phyloP scores from a whole-genome alignment of 768 basidiomycete genomes.

The Paxillus ammoniavirescens region DNA sequence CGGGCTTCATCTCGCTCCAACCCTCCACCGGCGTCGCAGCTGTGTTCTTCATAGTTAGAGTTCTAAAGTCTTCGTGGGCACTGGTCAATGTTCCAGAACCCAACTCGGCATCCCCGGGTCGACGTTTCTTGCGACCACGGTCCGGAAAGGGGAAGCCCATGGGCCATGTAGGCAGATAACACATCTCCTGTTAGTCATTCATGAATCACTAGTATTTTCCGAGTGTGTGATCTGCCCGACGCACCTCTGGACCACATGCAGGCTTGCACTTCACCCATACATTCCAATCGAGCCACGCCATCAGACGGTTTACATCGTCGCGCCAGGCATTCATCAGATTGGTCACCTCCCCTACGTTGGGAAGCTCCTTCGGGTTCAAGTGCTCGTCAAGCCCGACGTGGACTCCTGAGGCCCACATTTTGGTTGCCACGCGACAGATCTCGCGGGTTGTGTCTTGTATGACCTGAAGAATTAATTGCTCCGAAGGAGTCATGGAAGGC shows the following conservation, averaged over 20 bases:
- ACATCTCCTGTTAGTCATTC: conserved; percentile 12
- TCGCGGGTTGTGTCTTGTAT: conserved; percentile 38
- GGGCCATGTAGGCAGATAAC: conserved; percentile 23
- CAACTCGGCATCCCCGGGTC: not conserved
- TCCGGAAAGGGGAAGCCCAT: conserved; percentile 1
- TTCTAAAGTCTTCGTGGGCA: not conserved
- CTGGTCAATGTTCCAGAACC: not conserved
- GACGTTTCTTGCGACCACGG: not conserved
- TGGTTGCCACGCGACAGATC: conserved; percentile 44
- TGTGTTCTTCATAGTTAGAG: not conserved
- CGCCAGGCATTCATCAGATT: conserved; percentile 32
- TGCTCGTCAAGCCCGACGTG: conserved; percentile 12
- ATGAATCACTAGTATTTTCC: not conserved
- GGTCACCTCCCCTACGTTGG: not conserved
- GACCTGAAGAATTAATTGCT: conserved; percentile 24
- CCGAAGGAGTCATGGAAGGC: conserved; percentile 24
- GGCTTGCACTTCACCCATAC: conserved; percentile 49
- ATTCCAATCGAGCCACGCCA: conserved; percentile 53
- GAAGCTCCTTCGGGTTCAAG: conserved; percentile 5
- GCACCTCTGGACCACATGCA: conserved; percentile 43
- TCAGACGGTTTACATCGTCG: conserved; percentile 31
- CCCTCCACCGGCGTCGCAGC: not conserved
- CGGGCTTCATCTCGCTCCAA: not conserved
- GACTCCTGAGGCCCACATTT: conserved; percentile 45
- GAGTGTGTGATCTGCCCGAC: conserved; percentile 1